A percentile compares a stretch with the other conserved stretches of the same genome.
Conservation (phyloP, 768 basidiomycete genomes). For the Boletus huronensis region DNA sequence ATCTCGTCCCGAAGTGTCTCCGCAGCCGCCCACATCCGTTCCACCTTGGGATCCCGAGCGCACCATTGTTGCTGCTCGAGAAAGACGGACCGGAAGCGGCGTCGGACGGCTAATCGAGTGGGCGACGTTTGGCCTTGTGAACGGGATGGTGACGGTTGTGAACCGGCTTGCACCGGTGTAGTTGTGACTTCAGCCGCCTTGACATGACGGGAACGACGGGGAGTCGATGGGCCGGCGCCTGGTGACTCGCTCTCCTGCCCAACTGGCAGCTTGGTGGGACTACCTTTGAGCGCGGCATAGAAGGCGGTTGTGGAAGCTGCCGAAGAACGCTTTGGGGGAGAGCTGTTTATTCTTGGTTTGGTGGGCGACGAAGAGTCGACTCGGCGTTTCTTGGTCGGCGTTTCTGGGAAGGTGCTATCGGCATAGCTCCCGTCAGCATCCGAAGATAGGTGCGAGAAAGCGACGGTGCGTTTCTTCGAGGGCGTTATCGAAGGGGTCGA, state of each 20-base stretch:
- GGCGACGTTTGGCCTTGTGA: constrained; percentile 13
- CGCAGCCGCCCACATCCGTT: constrained; percentile 25
- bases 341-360: constrained; percentile 14
- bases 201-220: constrained; percentile 14
- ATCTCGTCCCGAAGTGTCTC: constrained; percentile 10
- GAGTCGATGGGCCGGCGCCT: constrained; percentile 24
- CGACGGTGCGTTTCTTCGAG: constrained; percentile 33
- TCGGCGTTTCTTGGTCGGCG: constrained; percentile 43
- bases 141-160: constrained; percentile 24
- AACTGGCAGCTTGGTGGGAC: constrained; percentile 2
- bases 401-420: constrained; percentile 34
- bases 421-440: constrained; percentile 23
- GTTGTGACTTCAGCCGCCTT: constrained; percentile 1
- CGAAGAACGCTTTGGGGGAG: constrained; percentile 6
- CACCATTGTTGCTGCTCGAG: constrained; percentile 49
- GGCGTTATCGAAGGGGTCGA: constrained; percentile 9
- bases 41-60: constrained; percentile 37
- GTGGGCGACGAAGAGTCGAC: constrained; percentile 16
- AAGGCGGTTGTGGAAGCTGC: constrained; percentile 14
- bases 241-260: neutral
- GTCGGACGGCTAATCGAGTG: constrained; percentile 18
- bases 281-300: constrained; percentile 13
- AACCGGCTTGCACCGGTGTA: constrained; percentile 13
- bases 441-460: constrained; percentile 10
- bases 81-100: constrained; percentile 49